These are phyloP conservation scores for Penicillium fuscoglaucum DNA, from an alignment of 2,329 filamentous ascomycete species.

Conservation along the genomic window DNA sequence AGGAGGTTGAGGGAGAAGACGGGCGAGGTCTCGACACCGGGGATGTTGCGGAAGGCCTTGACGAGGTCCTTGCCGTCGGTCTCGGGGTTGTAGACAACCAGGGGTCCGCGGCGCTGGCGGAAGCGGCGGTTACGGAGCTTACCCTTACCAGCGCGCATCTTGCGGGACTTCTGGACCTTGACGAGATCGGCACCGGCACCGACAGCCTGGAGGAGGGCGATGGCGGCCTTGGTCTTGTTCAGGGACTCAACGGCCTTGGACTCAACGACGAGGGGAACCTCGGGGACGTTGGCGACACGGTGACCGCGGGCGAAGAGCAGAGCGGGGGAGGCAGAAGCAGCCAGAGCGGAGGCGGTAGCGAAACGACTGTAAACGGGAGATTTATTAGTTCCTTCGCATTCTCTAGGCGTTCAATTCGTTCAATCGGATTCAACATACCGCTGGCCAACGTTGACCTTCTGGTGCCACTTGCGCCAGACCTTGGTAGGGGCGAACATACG, in stretches of 20 bases:
- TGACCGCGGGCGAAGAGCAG: slow-evolving; percentile 97
- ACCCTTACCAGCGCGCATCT: slow-evolving; percentile 97
- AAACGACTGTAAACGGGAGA: slow-evolving; percentile 66
- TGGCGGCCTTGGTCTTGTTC: slow-evolving; percentile 83
- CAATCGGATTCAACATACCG: slow-evolving; percentile 61
- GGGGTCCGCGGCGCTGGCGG: slow-evolving; percentile 95
- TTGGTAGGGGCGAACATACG: slow-evolving; percentile 99
- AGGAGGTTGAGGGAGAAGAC: slow-evolving; percentile 96
- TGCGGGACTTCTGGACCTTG: slow-evolving; percentile 96
- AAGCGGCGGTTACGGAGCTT: slow-evolving; percentile 96
- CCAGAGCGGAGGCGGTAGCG: slow-evolving; percentile 94
- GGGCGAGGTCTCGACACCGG: slow-evolving; percentile 94
- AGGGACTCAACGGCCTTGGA: slow-evolving; percentile 83
- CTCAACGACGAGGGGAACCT: slow-evolving; percentile 96
- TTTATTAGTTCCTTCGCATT: slow-evolving; percentile 14
- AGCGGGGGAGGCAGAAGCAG: slow-evolving; percentile 90
- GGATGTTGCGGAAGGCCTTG: slow-evolving; percentile 96
- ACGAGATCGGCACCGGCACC: slow-evolving; percentile 87
- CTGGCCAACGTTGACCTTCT: slow-evolving; percentile 99
- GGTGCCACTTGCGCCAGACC: slow-evolving; percentile 99
- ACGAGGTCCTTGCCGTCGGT: slow-evolving; percentile 93
- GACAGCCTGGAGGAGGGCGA: slow-evolving; percentile 83
- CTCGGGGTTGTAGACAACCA: slow-evolving; percentile 96
- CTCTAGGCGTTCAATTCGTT: background rate
- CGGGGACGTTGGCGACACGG: slow-evolving; percentile 85